Percentiles rank a stretch among this genome's conserved stretches.
phyloP scores from a whole-genome alignment of 805 yeast genomes.

The Kluyveromyces lactis region DNA sequence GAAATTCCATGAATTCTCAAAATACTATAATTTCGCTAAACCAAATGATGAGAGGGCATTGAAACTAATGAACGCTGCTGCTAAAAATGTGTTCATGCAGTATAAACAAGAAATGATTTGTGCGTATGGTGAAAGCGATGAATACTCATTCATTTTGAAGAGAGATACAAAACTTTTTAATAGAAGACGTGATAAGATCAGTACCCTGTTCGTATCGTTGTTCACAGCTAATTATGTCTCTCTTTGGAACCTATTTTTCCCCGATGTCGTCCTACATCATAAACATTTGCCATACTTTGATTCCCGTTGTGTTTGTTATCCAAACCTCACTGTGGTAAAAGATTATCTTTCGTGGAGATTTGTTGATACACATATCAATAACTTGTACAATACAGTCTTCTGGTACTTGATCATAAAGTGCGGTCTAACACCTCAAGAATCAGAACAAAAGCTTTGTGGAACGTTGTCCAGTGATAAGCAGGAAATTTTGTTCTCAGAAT shows the following conservation, averaged over 20 bases:
- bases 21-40: slow-evolving; percentile 63
- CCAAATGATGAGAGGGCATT: slow-evolving; percentile 83
- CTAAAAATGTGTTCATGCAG: slow-evolving; percentile 50
- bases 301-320: slow-evolving; percentile 83
- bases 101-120: slow-evolving; percentile 62
- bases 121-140: slow-evolving; percentile 95
- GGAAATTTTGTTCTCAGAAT: slow-evolving; percentile 70
- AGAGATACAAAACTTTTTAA: slow-evolving; percentile 64
- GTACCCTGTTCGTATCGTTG: slow-evolving; percentile 72
- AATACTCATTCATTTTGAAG: slow-evolving; percentile 73
- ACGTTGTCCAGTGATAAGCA: slow-evolving; percentile 80
- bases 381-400: slow-evolving; percentile 85
- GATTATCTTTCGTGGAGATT: slow-evolving; percentile 94
- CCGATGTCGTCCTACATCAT: slow-evolving; percentile 38
- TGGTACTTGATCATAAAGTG: slow-evolving; percentile 77
- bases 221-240: slow-evolving; percentile 70
- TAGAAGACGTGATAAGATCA: slow-evolving; percentile 70
- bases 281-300: slow-evolving; percentile 79
- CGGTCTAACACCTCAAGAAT: slow-evolving; percentile 64
- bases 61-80: slow-evolving; percentile 73
- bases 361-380: slow-evolving; percentile 93
- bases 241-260: slow-evolving; percentile 57
- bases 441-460: slow-evolving; percentile 70
- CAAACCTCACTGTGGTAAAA: slow-evolving; percentile 47
- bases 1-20: slow-evolving; percentile 83